A percentile compares a stretch with the other conserved stretches of the same genome.
These are phyloP conservation scores for Ceratocystis diversiconidia DNA, from an alignment of 2,329 filamentous ascomycete genomes.

Conservation along the genomic window DNA sequence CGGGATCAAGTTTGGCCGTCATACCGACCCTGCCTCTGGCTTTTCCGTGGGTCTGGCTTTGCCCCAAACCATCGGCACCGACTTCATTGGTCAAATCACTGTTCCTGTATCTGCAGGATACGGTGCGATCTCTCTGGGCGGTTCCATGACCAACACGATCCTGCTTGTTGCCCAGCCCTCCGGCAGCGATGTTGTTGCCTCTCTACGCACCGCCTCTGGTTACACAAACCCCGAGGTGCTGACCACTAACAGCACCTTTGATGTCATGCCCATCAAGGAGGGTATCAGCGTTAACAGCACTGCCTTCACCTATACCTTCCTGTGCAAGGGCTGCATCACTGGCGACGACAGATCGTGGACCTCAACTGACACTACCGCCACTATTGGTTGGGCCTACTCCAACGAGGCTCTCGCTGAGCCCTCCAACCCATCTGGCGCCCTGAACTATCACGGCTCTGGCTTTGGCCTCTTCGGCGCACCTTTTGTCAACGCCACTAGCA, in stretches of 20 bases:
- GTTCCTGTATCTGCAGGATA: slow-evolving; percentile 31
- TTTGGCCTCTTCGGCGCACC: slow-evolving; percentile 28
- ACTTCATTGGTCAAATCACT: slow-evolving; percentile 42
- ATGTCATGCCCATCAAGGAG: slow-evolving; percentile 32
- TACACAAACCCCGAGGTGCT: slow-evolving; percentile 36
- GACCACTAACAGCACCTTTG: slow-evolving; percentile 27
- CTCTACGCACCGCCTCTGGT: slow-evolving; percentile 25
- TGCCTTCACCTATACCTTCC: slow-evolving; percentile 39
- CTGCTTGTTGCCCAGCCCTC: slow-evolving; percentile 38
- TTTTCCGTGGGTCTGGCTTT: slow-evolving; percentile 38
- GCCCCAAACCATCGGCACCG: slow-evolving; percentile 33
- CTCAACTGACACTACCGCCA: slow-evolving; percentile 23
- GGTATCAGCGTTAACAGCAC: slow-evolving; percentile 39
- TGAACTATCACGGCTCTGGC: slow-evolving; percentile 29
- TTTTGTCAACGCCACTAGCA: slow-evolving; percentile 26
- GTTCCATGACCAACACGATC: slow-evolving; percentile 34
- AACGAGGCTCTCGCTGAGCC: slow-evolving; percentile 24
- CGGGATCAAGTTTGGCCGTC: slow-evolving; percentile 32
- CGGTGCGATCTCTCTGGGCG: slow-evolving; percentile 34
- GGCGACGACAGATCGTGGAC: slow-evolving; percentile 22
- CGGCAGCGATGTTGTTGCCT: slow-evolving; percentile 27
- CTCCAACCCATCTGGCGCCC: slow-evolving; percentile 24
- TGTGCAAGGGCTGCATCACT: slow-evolving; percentile 33
- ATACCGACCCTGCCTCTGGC: slow-evolving; percentile 23
- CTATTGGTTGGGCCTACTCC: slow-evolving; percentile 31